Percentiles rank a stretch among this genome's conserved stretches.
Evolutionary conservation across 495 filamentous ascomycete genomes (phyloP).

Genomic region (Penicillium bialowiezense): DNA sequence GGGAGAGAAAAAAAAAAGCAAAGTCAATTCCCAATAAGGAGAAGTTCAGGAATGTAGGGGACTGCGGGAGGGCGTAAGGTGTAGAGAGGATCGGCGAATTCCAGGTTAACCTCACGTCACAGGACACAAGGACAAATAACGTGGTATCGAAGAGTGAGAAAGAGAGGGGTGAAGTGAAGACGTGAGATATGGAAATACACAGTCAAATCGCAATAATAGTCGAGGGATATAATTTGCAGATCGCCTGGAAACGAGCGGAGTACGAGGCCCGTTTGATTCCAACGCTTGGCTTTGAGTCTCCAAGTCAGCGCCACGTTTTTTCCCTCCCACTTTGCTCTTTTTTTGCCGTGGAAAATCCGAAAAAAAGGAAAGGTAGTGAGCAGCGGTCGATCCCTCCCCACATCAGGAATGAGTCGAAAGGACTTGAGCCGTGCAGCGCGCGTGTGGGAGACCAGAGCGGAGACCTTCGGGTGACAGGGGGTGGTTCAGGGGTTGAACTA

Average conservation of each 20-base stretch:
- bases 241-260: background rate
- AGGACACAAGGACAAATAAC: background rate
- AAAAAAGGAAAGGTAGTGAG: conserved; percentile 2
- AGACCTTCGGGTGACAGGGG: conserved; percentile 21
- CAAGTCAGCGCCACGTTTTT: background rate
- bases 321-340: background rate
- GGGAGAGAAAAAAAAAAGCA: conserved; percentile 7
- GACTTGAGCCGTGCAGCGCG: conserved; percentile 11
- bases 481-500: conserved; percentile 30
- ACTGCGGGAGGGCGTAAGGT: conserved; percentile 13
- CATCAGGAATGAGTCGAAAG: conserved; percentile 19
- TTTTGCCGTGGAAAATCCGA: background rate
- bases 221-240: background rate
- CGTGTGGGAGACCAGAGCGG: conserved; percentile 15
- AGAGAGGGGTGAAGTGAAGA: background rate
- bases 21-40: conserved; percentile 6
- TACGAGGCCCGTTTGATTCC: background rate
- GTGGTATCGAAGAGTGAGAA: background rate
- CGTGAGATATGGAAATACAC: background rate
- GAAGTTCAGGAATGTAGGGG: conserved; percentile 25
- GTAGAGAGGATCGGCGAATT: conserved; percentile 16
- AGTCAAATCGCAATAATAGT: background rate
- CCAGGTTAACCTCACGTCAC: conserved; percentile 6
- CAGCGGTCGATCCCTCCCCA: conserved; percentile 25
- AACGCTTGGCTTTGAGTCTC: background rate